Base-by-base conservation (phyloP, 768 basidiomycete genomes). In the Mycena filopes region DNA sequence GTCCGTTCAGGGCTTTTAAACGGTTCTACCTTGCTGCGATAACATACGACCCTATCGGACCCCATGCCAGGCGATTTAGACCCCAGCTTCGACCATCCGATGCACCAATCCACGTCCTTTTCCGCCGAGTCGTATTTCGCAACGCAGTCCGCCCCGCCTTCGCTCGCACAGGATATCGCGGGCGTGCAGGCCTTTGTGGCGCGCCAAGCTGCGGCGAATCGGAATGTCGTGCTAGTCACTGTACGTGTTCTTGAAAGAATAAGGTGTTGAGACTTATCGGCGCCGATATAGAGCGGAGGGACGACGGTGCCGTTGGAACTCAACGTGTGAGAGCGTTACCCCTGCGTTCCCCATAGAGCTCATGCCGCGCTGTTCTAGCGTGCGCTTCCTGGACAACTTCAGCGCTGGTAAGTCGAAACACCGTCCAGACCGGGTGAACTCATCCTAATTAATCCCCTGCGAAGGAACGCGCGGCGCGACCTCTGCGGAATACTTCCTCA, bases 331-430 rank as follows among this genome's bases (percentile, higher is more conserved):
- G 96, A 83, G 59, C 61, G 63, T 73, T 75, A 61, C 70, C 63
- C 63, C 69, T 60, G 73, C 58, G 70, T 63, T 67, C 72, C 75
- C 54, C 63, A 63, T 61, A 66, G 68, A 65, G 70, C 73, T 75
- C 66, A 77, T 69, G 67, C 50, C 65, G 66, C 66, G 75, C 65
- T 76, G 46, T 66, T 69, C n/a, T 73, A 99, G 97, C 71, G 98
- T 99, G 49, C 94, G 98, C 54, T 99, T 98, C 77, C 84, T 99
- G 29, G 97, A 99, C 76, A 99, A 99, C 82, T 99, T 99, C 79
- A 98, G 96, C 78, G 97, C 98, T 64, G 95, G 95, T 93, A 49
- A 65, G 90, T 74, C 36, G 3, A 20, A 21, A 18, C 48, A n/a
- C 49, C 3, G 15, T 43, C 31, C 9, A 41, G n/a, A n/a, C n/a